Percentiles rank a stretch among this genome's conserved stretches.
phyloP scores from a whole-genome alignment of 106 monocot species.

The Narthecium ossifragum region DNA sequence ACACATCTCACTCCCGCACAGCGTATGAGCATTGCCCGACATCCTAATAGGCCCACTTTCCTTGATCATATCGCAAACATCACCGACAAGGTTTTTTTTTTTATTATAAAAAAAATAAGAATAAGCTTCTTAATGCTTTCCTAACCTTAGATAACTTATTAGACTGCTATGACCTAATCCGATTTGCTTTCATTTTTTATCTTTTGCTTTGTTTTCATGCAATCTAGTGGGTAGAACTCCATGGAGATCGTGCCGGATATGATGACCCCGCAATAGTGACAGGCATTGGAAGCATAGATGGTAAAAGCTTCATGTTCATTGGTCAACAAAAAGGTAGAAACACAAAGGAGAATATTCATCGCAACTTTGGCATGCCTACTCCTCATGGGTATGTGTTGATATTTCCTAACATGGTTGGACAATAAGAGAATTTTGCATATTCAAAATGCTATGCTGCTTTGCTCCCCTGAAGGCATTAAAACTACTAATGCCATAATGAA shows the following conservation, averaged over 20 bases:
- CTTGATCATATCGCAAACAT: constrained; percentile 82
- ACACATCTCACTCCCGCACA: constrained; percentile 75
- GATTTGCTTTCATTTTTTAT: not conserved
- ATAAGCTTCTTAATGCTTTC: no score
- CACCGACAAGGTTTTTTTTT: constrained; percentile 53
- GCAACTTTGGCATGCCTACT: constrained; percentile 96
- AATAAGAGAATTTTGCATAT: no score
- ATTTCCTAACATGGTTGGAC: no score
- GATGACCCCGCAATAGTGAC: constrained; percentile 93
- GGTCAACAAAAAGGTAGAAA: constrained; percentile 96
- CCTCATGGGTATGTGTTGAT: constrained; percentile 87
- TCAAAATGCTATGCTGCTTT: no score
- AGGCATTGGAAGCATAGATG: constrained; percentile 78
- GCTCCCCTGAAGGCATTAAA: no score
- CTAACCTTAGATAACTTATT: no score
- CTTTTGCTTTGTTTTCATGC: not conserved
- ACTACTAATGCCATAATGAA: no score
- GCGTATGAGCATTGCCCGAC: constrained; percentile 68
- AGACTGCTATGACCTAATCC: no score
- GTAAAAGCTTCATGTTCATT: constrained; percentile 78
- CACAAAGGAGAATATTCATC: constrained; percentile 88
- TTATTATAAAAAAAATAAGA: no score
- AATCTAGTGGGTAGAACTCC: constrained; percentile 86
- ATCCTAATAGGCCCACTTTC: constrained; percentile 90
- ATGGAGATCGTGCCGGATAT: constrained; percentile 91